A percentile compares a stretch with the other conserved stretches of the same genome.
Conservation (phyloP, 495 filamentous ascomycete species). For the Physcia stellaris region DNA sequence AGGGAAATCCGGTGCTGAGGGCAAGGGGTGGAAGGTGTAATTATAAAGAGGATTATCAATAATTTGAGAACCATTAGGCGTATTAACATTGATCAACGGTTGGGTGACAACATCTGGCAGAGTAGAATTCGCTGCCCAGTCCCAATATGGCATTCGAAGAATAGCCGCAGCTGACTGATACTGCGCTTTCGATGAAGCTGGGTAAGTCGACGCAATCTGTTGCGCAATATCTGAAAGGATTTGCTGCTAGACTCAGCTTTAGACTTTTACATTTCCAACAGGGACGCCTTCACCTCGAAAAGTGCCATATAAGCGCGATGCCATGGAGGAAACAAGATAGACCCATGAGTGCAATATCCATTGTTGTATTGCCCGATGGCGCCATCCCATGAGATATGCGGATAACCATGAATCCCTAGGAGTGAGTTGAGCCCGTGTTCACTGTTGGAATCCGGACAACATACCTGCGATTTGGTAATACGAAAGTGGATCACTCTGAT, state of each 20-base stretch:
- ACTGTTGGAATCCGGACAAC: neutral
- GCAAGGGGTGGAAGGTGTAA: constrained; percentile 20
- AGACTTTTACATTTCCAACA: neutral
- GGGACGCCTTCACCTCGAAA: constrained; percentile 22
- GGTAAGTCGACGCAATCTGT: constrained; percentile 18
- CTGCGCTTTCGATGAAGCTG: constrained; percentile 8
- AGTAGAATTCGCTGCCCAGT: constrained; percentile 36
- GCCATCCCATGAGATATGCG: constrained; percentile 19
- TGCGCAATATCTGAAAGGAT: constrained; percentile 17
- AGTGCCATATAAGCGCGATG: constrained; percentile 35
- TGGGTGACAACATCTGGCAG: constrained; percentile 21
- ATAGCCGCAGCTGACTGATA: constrained; percentile 31
- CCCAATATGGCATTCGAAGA: constrained; percentile 42
- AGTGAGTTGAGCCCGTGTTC: neutral
- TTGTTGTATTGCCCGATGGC: constrained; percentile 10
- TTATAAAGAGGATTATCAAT: constrained; percentile 24
- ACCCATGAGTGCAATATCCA: constrained; percentile 15
- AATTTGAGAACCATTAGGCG: constrained; percentile 17
- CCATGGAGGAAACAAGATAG: constrained; percentile 23
- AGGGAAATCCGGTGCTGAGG: constrained; percentile 14
- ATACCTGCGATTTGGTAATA: constrained; percentile 18
- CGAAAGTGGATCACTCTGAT: constrained; percentile 15
- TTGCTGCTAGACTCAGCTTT: constrained; percentile 11
- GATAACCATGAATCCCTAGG: constrained; percentile 20
- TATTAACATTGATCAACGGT: constrained; percentile 25